Conservation (phyloP, 106 monocot species). For the Dioscorea alata region DNA sequence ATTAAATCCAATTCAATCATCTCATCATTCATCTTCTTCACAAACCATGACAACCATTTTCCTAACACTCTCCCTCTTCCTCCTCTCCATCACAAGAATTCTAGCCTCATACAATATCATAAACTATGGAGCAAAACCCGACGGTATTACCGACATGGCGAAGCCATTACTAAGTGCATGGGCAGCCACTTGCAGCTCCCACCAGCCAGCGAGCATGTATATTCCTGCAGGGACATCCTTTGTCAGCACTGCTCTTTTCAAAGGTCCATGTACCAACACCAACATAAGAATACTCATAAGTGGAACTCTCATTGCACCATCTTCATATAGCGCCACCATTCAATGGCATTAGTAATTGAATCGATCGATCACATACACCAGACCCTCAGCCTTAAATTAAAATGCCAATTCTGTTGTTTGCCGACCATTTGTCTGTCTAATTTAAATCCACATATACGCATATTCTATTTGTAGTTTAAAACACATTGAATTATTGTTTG, state of each 20-base stretch:
- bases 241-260: conserved; percentile 18
- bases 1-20: no score
- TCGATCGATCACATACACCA: no score
- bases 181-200: no score
- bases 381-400: no score
- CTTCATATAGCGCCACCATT: conserved; percentile 6
- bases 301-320: conserved; percentile 34
- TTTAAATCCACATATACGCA: no score
- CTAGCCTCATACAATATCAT: conserved; percentile 19
- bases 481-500: no score
- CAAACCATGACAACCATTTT: no score
- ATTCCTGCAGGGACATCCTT: conserved; percentile 37
- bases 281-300: conserved; percentile 10
- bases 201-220: conserved; percentile 18
- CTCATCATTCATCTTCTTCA: no score
- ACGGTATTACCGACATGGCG: conserved; percentile 31
- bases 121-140: conserved; percentile 33
- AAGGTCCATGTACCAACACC: conserved; percentile 37
- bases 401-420: no score
- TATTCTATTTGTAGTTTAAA: no score
- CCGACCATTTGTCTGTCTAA: no score
- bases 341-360: no score
- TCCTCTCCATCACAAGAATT: background rate
- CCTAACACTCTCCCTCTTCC: background rate
- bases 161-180: conserved; percentile 37